A percentile compares a stretch with the other conserved stretches of the same genome.
Evolutionary conservation across 768 basidiomycete species (phyloP).

Genomic region (Hortiboletus flavorubellus): DNA sequence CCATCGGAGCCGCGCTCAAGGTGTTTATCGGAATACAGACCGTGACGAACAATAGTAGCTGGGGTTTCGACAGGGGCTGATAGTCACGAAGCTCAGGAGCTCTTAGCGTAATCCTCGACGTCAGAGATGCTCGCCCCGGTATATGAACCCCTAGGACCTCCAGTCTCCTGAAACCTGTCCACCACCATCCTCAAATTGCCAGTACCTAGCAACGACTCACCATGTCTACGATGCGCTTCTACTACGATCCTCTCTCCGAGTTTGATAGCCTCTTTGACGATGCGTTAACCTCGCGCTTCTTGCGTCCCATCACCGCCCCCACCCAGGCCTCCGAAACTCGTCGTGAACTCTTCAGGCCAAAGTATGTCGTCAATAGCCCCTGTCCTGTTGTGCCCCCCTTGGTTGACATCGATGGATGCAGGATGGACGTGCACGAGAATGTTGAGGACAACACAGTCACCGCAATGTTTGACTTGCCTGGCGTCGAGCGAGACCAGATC

Average conservation of each 20-base stretch:
- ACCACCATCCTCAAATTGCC: background rate
- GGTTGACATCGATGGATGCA: conserved; percentile 17
- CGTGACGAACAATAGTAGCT: no score
- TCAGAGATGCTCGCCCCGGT: background rate
- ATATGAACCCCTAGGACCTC: background rate
- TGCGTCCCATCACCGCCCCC: conserved; percentile 10
- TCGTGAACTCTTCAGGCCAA: conserved; percentile 30
- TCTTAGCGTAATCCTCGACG: background rate
- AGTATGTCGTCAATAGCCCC: conserved; percentile 17
- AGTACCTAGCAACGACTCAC: background rate
- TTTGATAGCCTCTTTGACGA: conserved; percentile 45
- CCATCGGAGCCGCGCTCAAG: no score
- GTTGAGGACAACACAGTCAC: conserved; percentile 45
- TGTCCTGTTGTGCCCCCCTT: background rate
- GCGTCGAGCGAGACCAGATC: conserved; percentile 48
- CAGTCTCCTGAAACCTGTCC: background rate
- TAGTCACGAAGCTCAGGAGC: background rate
- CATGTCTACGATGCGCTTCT: conserved; percentile 27
- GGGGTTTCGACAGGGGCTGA: background rate
- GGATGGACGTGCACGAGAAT: conserved; percentile 57
- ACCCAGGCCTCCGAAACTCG: conserved; percentile 1
- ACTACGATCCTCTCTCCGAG: conserved; percentile 41
- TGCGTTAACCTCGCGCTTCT: conserved; percentile 28
- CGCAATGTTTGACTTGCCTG: conserved; percentile 58
- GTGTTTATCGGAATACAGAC: no score